Evolutionary conservation across 805 yeast species (phyloP).

Genomic region (Candida piceae): DNA sequence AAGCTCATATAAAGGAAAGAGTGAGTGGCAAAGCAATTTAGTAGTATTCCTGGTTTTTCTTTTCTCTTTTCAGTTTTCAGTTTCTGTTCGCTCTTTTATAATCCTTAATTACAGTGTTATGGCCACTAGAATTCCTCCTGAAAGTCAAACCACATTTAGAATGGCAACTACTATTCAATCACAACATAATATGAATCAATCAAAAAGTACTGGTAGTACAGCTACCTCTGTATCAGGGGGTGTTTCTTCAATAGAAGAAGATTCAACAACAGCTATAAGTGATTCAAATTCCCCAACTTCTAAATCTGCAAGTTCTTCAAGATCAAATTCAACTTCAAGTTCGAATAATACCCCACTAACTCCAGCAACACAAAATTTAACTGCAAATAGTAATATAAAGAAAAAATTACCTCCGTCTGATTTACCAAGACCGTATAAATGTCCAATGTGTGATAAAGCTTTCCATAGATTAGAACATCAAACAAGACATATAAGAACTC

Average conservation of each 20-base stretch:
- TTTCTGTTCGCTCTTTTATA: too few species aligned
- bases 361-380: constrained; percentile 18
- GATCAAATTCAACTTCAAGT: not conserved
- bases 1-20: too few species aligned
- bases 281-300: not conserved
- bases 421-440: constrained; percentile 65
- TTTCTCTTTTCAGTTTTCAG: not conserved
- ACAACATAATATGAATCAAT: not conserved
- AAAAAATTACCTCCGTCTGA: constrained; percentile 22
- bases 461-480: constrained; percentile 88
- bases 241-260: not conserved
- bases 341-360: constrained; percentile 11
- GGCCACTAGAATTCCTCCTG: constrained; percentile 25
- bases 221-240: too few species aligned
- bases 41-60: too few species aligned
- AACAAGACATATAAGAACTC: constrained; percentile 86
- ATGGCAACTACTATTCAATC: constrained; percentile 21
- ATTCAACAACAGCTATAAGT: not conserved
- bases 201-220: not conserved
- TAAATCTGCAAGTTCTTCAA: not conserved
- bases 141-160: constrained; percentile 25
- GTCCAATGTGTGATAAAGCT: constrained; percentile 80
- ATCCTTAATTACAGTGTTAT: constrained; percentile 3
- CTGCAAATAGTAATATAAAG: constrained; percentile 17
- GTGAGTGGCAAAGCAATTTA: too few species aligned